phyloP scores from a whole-genome alignment of 31 red algal genomes.

The Bonnemaisonia californica region DNA sequence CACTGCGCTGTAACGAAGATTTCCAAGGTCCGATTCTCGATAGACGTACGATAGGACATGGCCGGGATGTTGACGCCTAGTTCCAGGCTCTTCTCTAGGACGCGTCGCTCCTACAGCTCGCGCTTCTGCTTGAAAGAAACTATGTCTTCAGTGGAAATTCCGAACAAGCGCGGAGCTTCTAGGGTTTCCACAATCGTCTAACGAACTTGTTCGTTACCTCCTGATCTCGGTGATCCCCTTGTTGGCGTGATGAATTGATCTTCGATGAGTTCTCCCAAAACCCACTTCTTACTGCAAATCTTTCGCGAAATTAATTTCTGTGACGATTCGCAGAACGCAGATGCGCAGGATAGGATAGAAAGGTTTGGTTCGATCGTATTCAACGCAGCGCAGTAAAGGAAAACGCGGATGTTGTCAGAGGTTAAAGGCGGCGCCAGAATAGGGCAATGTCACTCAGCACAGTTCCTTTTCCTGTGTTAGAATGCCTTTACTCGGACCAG shows the following conservation, averaged over 20 bases:
- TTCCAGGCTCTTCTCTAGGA: slow-evolving; percentile 22
- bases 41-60: slow-evolving; percentile 11
- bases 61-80: neutral
- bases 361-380: neutral
- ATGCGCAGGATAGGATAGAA: too few relatives aligned
- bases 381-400: neutral
- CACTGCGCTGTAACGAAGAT: slow-evolving; percentile 24
- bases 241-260: neutral
- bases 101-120: slow-evolving; percentile 4
- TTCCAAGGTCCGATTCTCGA: neutral
- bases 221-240: neutral
- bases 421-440: too few relatives aligned
- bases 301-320: neutral
- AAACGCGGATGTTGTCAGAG: too few relatives aligned
- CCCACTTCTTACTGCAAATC: neutral
- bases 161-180: slow-evolving; percentile 15
- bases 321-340: neutral
- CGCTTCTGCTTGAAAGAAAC: slow-evolving; percentile 37
- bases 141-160: slow-evolving; percentile 9
- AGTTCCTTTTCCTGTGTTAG: too few relatives aligned
- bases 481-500: too few relatives aligned
- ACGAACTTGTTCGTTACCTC: neutral
- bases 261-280: neutral
- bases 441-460: too few relatives aligned
- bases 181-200: slow-evolving; percentile 39